A percentile compares a stretch with the other conserved stretches of the same genome.
phyloP scores from a whole-genome alignment of 768 basidiomycete species.

The Suillus plorans region DNA sequence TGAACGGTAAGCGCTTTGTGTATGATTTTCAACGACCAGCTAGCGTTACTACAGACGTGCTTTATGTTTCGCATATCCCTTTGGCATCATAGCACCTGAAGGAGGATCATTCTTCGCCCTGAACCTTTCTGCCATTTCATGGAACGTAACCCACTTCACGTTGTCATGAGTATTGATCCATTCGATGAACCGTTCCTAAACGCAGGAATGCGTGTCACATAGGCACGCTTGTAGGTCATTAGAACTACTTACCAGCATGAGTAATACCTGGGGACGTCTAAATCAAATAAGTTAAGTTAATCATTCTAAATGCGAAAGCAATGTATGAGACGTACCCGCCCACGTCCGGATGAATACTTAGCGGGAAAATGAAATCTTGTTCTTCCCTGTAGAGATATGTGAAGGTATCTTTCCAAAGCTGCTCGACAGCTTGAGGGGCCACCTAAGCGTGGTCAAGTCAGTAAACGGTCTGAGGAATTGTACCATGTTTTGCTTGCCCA shows the following conservation, averaged over 20 bases:
- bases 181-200: conserved; percentile 68
- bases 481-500: conserved; percentile 39
- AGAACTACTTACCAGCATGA: conserved; percentile 57
- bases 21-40: neutral
- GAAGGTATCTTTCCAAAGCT: conserved; percentile 74
- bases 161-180: conserved; percentile 71
- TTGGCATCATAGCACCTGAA: conserved; percentile 56
- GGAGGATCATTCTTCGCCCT: conserved; percentile 49
- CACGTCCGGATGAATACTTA: conserved; percentile 75
- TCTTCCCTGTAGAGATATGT: conserved; percentile 62
- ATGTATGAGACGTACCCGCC: conserved; percentile 46
- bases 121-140: conserved; percentile 65
- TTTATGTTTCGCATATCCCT: conserved; percentile 29
- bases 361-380: conserved; percentile 62
- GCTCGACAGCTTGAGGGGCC: conserved; percentile 56
- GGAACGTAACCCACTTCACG: conserved; percentile 70
- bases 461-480: neutral
- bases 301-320: neutral
- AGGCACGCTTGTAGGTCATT: neutral
- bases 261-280: conserved; percentile 62
- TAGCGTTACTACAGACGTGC: neutral
- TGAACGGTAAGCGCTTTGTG: neutral
- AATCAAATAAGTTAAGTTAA: neutral
- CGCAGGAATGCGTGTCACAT: neutral
- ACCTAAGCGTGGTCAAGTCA: conserved; percentile 36